phyloP scores from a whole-genome alignment of 352 stramenopile species.

The Pythium inflatum region DNA sequence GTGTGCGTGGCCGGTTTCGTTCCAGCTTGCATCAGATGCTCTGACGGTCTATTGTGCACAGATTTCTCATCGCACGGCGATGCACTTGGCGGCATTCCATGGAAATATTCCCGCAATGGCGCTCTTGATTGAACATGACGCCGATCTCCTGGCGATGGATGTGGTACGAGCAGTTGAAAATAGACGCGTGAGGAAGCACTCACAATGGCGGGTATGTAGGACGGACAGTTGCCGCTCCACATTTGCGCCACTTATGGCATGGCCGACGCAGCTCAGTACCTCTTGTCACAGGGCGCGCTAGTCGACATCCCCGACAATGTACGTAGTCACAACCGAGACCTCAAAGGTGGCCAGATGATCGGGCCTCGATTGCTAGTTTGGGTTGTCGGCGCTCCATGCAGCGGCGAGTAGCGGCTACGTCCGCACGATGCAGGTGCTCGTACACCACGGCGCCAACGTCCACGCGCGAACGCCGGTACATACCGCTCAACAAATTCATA shows the following conservation, averaged over 20 bases:
- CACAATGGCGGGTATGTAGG: background rate
- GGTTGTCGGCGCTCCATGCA: conserved; percentile 1
- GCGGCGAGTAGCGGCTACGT: conserved; percentile 3
- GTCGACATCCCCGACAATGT: no score
- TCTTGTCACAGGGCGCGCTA: background rate
- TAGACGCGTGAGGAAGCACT: background rate
- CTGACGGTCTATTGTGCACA: background rate
- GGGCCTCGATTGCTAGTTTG: background rate
- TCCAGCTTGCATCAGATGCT: no score
- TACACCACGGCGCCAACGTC: background rate
- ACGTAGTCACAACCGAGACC: no score
- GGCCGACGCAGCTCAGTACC: background rate
- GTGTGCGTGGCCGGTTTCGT: background rate
- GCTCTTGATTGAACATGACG: background rate
- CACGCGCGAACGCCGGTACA: background rate
- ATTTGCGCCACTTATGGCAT: background rate
- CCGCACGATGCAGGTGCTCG: background rate
- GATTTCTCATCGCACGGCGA: background rate
- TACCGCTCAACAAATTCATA: background rate
- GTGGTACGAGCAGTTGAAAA: no score
- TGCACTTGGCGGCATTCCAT: background rate
- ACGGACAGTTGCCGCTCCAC: background rate
- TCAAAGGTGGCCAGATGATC: no score
- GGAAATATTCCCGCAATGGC: background rate
- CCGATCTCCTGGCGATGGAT: background rate